Evolutionary conservation across 306 rosid genomes (phyloP).

Genomic region (Lagenaria siceraria): DNA sequence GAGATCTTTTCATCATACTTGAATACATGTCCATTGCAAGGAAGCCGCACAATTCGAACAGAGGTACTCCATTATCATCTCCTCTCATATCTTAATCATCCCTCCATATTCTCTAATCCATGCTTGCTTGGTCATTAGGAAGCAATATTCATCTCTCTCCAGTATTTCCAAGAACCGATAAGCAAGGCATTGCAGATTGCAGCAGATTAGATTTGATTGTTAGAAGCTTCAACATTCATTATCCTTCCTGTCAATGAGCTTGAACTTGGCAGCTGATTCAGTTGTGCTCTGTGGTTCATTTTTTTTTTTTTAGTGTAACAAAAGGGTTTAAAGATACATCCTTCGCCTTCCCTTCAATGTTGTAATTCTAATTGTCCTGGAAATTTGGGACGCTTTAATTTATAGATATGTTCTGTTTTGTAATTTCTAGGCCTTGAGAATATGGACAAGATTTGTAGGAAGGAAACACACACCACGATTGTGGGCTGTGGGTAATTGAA

Average conservation of each 20-base stretch:
- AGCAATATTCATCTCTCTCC: conserved; percentile 84
- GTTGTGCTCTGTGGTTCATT: background rate
- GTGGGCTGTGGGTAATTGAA: background rate
- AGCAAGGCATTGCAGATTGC: conserved; percentile 33
- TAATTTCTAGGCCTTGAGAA: background rate
- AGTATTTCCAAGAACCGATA: conserved; percentile 86
- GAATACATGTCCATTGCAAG: conserved; percentile 89
- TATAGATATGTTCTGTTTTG: background rate
- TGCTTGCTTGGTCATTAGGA: conserved; percentile 37
- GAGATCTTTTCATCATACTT: conserved; percentile 52
- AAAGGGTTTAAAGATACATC: background rate
- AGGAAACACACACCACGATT: background rate
- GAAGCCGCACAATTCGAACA: conserved; percentile 96
- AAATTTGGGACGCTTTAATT: background rate
- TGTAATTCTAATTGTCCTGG: background rate
- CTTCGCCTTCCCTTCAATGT: background rate
- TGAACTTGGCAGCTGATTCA: background rate
- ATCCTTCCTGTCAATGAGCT: background rate
- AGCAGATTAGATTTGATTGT: conserved; percentile 3
- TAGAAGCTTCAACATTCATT: background rate
- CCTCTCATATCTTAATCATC: background rate
- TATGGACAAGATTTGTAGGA: background rate
- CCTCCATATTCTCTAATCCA: background rate
- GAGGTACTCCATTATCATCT: conserved; percentile 42
- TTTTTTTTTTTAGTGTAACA: background rate